A percentile compares a stretch with the other conserved stretches of the same genome.
Evolutionary conservation across 2,329 filamentous ascomycete genomes (phyloP).

Genomic region (Cladosporium sp.): DNA sequence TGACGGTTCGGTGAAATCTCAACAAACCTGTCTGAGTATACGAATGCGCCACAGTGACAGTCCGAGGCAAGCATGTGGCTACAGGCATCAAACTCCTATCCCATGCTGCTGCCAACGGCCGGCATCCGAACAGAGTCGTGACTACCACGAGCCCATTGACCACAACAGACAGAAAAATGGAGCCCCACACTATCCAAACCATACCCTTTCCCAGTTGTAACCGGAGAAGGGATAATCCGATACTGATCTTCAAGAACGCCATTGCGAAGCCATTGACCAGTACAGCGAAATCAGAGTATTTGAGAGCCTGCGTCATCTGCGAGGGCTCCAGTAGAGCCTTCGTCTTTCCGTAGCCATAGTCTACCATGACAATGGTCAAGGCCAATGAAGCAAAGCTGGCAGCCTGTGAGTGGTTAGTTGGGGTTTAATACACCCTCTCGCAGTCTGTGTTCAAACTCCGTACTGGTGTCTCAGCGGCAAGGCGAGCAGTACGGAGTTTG

Average conservation of each 20-base stretch:
- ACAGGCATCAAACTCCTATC: neutral
- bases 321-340: neutral
- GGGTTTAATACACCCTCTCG: neutral
- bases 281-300: constrained; percentile 1
- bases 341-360: constrained; percentile 1
- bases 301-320: neutral
- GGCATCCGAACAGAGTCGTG: constrained; percentile 4
- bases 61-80: neutral
- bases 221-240: neutral
- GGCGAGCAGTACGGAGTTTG: too few species aligned
- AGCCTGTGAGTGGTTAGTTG: neutral
- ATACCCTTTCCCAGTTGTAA: constrained; percentile 6
- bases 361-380: constrained; percentile 3
- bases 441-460: too few species aligned
- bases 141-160: neutral
- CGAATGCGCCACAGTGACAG: neutral
- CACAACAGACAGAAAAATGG: neutral
- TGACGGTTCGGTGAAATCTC: neutral
- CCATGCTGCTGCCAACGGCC: constrained; percentile 1
- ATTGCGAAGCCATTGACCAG: constrained; percentile 11
- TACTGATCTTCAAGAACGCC: constrained; percentile 10
- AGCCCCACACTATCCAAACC: constrained; percentile 1
- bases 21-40: neutral
- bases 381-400: constrained; percentile 4
- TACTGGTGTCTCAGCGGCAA: too few species aligned